phyloP scores from a whole-genome alignment of 352 stramenopile species.

The Pythium chondricola region DNA sequence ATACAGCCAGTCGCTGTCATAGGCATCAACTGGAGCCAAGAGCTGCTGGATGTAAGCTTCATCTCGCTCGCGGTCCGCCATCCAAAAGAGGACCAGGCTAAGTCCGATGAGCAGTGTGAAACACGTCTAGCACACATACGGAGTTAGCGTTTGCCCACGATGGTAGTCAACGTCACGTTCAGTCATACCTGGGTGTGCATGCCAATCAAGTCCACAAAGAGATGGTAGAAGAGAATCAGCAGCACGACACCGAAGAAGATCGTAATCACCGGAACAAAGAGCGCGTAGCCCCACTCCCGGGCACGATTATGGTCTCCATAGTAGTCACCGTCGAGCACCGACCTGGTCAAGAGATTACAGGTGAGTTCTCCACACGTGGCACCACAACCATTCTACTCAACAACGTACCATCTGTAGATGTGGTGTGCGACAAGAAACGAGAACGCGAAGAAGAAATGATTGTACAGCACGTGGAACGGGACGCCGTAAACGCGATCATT shows the following conservation, averaged over 20 bases:
- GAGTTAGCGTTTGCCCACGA: background rate
- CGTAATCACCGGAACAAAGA: constrained; percentile 47
- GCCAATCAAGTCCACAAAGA: constrained; percentile 41
- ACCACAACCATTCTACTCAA: too few relatives aligned
- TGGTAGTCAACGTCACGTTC: too few relatives aligned
- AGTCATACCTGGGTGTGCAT: constrained; percentile 43
- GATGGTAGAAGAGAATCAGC: constrained; percentile 63
- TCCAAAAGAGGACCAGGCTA: constrained; percentile 56
- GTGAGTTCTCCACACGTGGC: too few relatives aligned
- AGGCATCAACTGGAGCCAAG: constrained; percentile 55
- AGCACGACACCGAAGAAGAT: constrained; percentile 44
- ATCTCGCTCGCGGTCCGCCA: constrained; percentile 65
- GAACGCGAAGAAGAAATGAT: constrained; percentile 62
- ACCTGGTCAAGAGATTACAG: too few relatives aligned
- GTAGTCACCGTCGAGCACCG: constrained; percentile 46
- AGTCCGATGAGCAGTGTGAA: constrained; percentile 41
- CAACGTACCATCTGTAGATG: constrained; percentile 45
- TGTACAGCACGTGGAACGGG: constrained; percentile 56
- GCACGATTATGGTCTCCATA: constrained; percentile 60
- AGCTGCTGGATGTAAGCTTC: constrained; percentile 40
- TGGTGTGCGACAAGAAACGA: constrained; percentile 42
- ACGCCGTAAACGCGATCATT: constrained; percentile 53
- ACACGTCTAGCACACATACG: constrained; percentile 28
- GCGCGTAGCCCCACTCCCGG: constrained; percentile 54
- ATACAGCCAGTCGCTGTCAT: constrained; percentile 82